These are phyloP conservation scores for Rhizopogon sp. DNA, from an alignment of 768 basidiomycete species.

Conservation along the genomic window DNA sequence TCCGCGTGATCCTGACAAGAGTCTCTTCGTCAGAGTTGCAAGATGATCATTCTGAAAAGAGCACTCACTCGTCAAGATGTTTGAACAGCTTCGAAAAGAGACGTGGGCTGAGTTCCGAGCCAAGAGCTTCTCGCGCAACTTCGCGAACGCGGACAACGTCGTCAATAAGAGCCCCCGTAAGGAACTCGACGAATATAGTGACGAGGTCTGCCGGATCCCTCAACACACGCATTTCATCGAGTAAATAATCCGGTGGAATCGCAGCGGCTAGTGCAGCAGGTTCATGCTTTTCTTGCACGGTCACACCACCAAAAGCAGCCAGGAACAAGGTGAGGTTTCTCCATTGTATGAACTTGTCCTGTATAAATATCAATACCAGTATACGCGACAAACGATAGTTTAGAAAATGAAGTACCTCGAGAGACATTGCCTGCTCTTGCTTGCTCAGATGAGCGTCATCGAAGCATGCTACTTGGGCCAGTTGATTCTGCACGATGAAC, in stretches of 20 bases:
- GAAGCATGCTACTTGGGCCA: conserved; percentile 29
- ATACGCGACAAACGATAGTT: not conserved
- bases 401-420: conserved; percentile 27
- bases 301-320: conserved; percentile 66
- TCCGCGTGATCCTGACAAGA: conserved; percentile 41
- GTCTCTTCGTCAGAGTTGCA: not conserved
- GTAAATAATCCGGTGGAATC: conserved; percentile 55
- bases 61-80: conserved; percentile 67
- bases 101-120: conserved; percentile 68
- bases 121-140: conserved; percentile 74
- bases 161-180: conserved; percentile 66
- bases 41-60: not conserved
- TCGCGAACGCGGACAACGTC: conserved; percentile 69
- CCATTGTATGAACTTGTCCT: conserved; percentile 82
- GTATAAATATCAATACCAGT: conserved; percentile 3
- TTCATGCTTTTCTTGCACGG: conserved; percentile 49
- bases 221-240: conserved; percentile 66
- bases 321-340: conserved; percentile 79
- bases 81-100: conserved; percentile 64
- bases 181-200: conserved; percentile 57
- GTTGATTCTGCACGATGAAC: conserved; percentile 38
- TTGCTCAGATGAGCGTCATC: conserved; percentile 29
- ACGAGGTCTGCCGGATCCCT: conserved; percentile 55
- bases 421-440: conserved; percentile 32
- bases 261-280: conserved; percentile 44